Base-by-base conservation (phyloP, 306 rosid species). In the Ziziphus jujuba region DNA sequence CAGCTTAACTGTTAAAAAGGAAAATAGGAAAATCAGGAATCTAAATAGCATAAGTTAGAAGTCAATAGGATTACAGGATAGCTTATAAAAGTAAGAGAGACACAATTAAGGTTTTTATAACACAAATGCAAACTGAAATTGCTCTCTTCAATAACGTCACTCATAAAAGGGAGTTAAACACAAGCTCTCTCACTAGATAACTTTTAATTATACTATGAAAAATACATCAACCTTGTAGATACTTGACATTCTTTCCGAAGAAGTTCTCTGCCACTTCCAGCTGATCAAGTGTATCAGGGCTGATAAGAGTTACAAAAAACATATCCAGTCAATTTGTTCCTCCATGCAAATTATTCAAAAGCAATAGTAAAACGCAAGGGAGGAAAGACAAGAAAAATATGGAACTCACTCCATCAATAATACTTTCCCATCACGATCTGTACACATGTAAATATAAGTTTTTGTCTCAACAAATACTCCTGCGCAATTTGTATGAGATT, bases 361-460 rank as follows among this genome's bases (percentile, higher is more conserved):
- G 70, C 43, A 66, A 47, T 23, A 25, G 48, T 23, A 63, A 47
- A 63, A 67, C 56, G 65, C 7, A 20, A 55, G 28, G 61, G 35
- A 51, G 35, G 50, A 40, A 2, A 38, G 17, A 48, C 14, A 36
- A 0, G 19, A 49, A 15, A 38, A 21, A 63, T 20, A 28, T 71
- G 67, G 31, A 73, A 90, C 97, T 86, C 82, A 90, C 98, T 92
- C 96, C 96, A 93, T 84, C 61, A 93, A 73, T 56, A 90, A 76
- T 2, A 90, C 80, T 76, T 87, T 86, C 52, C 96, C 96, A 72
- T 90, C 97, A 48, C 73, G 86, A 67, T 93, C 98, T 36, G 75
- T 88, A 81, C 97, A 92, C 98, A 93, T 87, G 72, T 79, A 90
- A 61, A 90, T 72, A 81, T 80, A 90, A 77, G 69, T 64, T 76